A percentile compares a stretch with the other conserved stretches of the same genome.
phyloP scores from a whole-genome alignment of 176 grass and related monocot genomes.

The sorghum (Sorghum bicolor) region Sorghum_bicolor_NCBIv3 NC_012871.2:45769501-45770000 shows the following conservation, averaged over 20 bases:
- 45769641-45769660: constrained; percentile 29
- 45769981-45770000: constrained; percentile 24
- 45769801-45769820: constrained; percentile 9
- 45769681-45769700: constrained; percentile 51
- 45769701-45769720: constrained; percentile 46
- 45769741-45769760: not conserved
- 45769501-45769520: too few species aligned
- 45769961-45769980: not conserved
- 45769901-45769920: constrained; percentile 26
- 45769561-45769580: not conserved
- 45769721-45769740: constrained; percentile 28
- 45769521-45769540: too few species aligned
- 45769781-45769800: not conserved
- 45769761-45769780: not conserved
- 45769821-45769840: constrained; percentile 26
- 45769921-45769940: not conserved
- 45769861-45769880: not conserved
- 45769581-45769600: constrained; percentile 44
- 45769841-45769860: constrained; percentile 8
- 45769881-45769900: not conserved
- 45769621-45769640: constrained; percentile 44
- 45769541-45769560: too few species aligned
- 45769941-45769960: not conserved
- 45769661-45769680: constrained; percentile 41
- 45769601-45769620: constrained; percentile 52